Evolutionary conservation across 2,329 filamentous ascomycete genomes (phyloP).

Genomic region (Colletotrichum coccodes): DNA sequence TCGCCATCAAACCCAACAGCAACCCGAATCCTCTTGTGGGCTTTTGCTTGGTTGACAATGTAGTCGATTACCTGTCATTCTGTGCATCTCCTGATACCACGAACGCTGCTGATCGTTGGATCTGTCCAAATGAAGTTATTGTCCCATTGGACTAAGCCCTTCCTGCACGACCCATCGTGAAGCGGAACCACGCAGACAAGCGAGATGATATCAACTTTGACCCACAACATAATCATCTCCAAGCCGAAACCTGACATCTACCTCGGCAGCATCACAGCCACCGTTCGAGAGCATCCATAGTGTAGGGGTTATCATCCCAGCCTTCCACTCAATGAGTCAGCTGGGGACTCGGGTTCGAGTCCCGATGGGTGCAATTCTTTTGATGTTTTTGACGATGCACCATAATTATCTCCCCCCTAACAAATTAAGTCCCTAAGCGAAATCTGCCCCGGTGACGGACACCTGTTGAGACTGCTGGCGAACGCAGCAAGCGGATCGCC

Average conservation of each 20-base stretch:
- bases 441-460: no score
- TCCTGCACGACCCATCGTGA: neutral
- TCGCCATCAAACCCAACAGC: neutral
- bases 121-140: no score
- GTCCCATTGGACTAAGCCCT: neutral
- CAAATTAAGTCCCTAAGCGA: no score
- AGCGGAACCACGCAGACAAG: neutral
- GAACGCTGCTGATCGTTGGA: no score
- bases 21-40: no score
- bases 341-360: conserved; percentile 30
- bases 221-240: neutral
- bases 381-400: neutral
- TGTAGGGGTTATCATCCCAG: conserved; percentile 32
- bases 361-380: conserved; percentile 14
- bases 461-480: no score
- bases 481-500: no score
- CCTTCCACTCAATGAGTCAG: conserved; percentile 15
- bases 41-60: no score
- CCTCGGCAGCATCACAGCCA: no score
- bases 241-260: accelerated
- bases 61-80: no score
- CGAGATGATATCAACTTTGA: neutral
- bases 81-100: no score
- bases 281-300: conserved; percentile 23
- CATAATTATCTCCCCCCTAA: no score